Conservation (phyloP, 75 land plant genomes). For the Larix kaempferi region DNA sequence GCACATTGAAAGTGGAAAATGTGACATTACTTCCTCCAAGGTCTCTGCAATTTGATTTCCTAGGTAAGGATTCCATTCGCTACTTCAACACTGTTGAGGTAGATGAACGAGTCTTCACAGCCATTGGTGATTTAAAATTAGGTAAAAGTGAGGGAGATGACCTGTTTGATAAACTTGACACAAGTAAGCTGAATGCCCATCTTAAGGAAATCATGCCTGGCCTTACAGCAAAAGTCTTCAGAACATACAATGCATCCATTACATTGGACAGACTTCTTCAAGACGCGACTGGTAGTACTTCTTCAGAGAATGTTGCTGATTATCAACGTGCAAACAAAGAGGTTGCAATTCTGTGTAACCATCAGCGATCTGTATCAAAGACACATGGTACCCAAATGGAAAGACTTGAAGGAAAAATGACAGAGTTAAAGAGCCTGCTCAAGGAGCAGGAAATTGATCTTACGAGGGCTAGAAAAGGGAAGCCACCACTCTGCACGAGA, state of each 20-base stretch:
- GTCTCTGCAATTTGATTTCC: slow-evolving; percentile 81
- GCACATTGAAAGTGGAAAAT: slow-evolving; percentile 93
- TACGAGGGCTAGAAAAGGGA: slow-evolving; percentile 82
- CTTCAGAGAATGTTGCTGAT: slow-evolving; percentile 52
- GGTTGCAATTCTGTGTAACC: slow-evolving; percentile 97
- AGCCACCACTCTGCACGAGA: slow-evolving; percentile 66
- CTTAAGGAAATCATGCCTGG: slow-evolving; percentile 89
- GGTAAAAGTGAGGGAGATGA: slow-evolving; percentile 71
- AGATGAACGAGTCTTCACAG: slow-evolving; percentile 74
- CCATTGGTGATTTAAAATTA: slow-evolving; percentile 63
- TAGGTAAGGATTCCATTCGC: slow-evolving; percentile 95
- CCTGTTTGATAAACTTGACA: slow-evolving; percentile 88
- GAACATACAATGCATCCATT: slow-evolving; percentile 98
- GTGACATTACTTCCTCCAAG: slow-evolving; percentile 63
- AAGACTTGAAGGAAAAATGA: slow-evolving; percentile 66
- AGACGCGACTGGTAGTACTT: slow-evolving; percentile 46
- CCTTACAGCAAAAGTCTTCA: slow-evolving; percentile 93
- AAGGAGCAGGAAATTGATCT: slow-evolving; percentile 66
- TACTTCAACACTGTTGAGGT: slow-evolving; percentile 85
- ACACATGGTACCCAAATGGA: slow-evolving; percentile 72
- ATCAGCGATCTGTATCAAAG: slow-evolving; percentile 92
- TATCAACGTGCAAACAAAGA: slow-evolving; percentile 91
- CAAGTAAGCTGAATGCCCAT: slow-evolving; percentile 87
- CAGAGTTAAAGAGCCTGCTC: slow-evolving; percentile 45
- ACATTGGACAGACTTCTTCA: slow-evolving; percentile 69